Evolutionary conservation across 1,284 basidiomycete genomes (phyloP), one percentile per base, ranked within the genome.

Genomic region (Coniferiporia weirii): DNA sequence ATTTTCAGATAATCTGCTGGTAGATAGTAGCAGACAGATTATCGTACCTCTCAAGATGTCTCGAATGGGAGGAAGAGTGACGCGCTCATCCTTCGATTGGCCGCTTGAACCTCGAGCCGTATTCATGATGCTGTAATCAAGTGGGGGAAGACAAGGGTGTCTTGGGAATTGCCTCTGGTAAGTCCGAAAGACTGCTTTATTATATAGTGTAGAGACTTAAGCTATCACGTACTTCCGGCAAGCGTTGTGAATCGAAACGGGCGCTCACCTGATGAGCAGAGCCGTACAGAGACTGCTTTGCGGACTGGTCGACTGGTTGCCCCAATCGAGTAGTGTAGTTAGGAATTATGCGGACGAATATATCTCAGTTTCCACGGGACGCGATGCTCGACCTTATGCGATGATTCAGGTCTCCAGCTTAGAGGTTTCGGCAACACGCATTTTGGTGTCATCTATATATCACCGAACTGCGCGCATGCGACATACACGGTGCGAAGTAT

Each of bases 11-110:
- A 60, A 56, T 40, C 38, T 40, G 38, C 38, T 55, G 27, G 46
- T 20, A 52, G 22, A 36, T 51, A 27, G 61, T 15, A 27, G 57
- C 20, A 22, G 49, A 51, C 57, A 49, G 52, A 67, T 77, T 68
- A 15, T 5, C 38, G 15, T 58, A 86, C 88, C 81, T 73, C 81
- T 76, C 67, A 91, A 85, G 58, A 90, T 71, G 69, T 87, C 84
- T 56, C 85, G 83, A 60, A 91, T 89, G 50, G 86, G 79, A 47
- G 88, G 88, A 55, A 91, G 81, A n/a, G 82, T 86, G 56, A 85
- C 84, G 52, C 85, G 79, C 56, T 73, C 71, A 56, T 73, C 72
- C 65, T 73, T 73, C 63, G 72, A 67, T 46, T 68, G 66, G 61
- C 69, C 69, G 60, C 74, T 71, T 52, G 67, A 64, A 61, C 69